A percentile compares a stretch with the other conserved stretches of the same genome.
Evolutionary conservation across 164 flowering plant species (phyloP).

Genomic region (Malania oleifera): DNA sequence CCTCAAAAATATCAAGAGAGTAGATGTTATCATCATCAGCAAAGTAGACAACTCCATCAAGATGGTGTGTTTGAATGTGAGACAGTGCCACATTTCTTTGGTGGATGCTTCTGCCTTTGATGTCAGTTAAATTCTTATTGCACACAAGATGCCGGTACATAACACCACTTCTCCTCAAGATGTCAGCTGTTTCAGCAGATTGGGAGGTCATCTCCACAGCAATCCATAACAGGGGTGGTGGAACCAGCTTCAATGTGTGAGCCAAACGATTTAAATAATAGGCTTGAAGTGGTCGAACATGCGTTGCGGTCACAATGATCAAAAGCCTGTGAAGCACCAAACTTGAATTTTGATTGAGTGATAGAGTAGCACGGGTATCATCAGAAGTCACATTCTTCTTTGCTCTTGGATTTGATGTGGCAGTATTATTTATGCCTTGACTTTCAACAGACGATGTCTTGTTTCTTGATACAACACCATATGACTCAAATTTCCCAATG

Average conservation of each 20-base stretch:
- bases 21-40: constrained; percentile 72
- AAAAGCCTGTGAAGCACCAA: constrained; percentile 43
- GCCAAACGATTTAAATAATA: constrained; percentile 75
- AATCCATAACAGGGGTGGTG: constrained; percentile 78
- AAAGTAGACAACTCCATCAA: constrained; percentile 87
- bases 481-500: constrained; percentile 14
- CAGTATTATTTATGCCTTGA: constrained; percentile 4
- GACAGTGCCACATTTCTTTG: constrained; percentile 77
- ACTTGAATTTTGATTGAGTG: constrained; percentile 19
- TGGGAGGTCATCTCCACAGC: constrained; percentile 79
- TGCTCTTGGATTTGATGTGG: constrained; percentile 10
- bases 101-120: constrained; percentile 38
- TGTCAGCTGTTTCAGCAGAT: constrained; percentile 68
- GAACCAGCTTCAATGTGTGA: constrained; percentile 54
- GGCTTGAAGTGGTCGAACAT: constrained; percentile 61
- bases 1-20: constrained; percentile 59
- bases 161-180: constrained; percentile 69
- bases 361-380: constrained; percentile 5
- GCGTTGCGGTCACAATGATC: constrained; percentile 78
- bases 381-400: constrained; percentile 14
- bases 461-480: constrained; percentile 13
- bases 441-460: constrained; percentile 6
- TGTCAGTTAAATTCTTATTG: constrained; percentile 45
- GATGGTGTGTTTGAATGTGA: constrained; percentile 80
- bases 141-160: constrained; percentile 89